Percentiles rank a stretch among this genome's conserved stretches.
These are phyloP conservation scores for Ophiognomonia clavigignenti-juglandacearum DNA, from an alignment of 2,329 filamentous ascomycete species.

Conservation along the genomic window DNA sequence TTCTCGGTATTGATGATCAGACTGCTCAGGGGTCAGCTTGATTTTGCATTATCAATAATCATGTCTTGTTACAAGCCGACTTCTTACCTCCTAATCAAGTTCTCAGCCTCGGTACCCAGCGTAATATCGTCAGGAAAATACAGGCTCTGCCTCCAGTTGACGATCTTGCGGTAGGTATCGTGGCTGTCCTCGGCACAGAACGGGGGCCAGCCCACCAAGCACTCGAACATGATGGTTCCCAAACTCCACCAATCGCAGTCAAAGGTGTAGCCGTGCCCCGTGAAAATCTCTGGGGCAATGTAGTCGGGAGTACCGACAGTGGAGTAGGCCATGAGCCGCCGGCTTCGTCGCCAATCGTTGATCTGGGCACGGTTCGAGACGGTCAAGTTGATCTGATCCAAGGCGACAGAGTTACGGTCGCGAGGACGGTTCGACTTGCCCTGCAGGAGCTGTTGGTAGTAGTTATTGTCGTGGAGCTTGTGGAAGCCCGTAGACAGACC, in stretches of 20 bases:
- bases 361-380: conserved; percentile 74
- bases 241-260: conserved; percentile 82
- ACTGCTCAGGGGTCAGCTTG: conserved; percentile 38
- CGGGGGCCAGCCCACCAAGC: conserved; percentile 75
- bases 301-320: conserved; percentile 77
- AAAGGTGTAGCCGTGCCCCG: conserved; percentile 70
- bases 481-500: conserved; percentile 76
- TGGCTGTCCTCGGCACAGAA: conserved; percentile 75
- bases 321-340: conserved; percentile 75
- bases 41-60: too few relatives aligned
- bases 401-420: conserved; percentile 63
- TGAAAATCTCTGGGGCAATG: conserved; percentile 77
- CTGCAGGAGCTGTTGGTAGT: conserved; percentile 71
- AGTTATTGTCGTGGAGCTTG: conserved; percentile 71
- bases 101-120: conserved; percentile 63
- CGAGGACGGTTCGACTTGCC: conserved; percentile 23
- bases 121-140: conserved; percentile 73
- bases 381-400: conserved; percentile 74
- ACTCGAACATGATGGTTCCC: conserved; percentile 82
- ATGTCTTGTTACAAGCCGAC: too few relatives aligned
- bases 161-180: conserved; percentile 76
- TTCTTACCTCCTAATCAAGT: conserved; percentile 64
- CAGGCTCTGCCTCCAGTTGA: conserved; percentile 70
- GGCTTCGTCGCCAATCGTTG: conserved; percentile 76
- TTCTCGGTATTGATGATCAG: conserved; percentile 68